A percentile compares a stretch with the other conserved stretches of the same genome.
These are phyloP conservation scores for Phaffia australis DNA, from an alignment of 768 basidiomycete species.

Conservation along the genomic window DNA sequence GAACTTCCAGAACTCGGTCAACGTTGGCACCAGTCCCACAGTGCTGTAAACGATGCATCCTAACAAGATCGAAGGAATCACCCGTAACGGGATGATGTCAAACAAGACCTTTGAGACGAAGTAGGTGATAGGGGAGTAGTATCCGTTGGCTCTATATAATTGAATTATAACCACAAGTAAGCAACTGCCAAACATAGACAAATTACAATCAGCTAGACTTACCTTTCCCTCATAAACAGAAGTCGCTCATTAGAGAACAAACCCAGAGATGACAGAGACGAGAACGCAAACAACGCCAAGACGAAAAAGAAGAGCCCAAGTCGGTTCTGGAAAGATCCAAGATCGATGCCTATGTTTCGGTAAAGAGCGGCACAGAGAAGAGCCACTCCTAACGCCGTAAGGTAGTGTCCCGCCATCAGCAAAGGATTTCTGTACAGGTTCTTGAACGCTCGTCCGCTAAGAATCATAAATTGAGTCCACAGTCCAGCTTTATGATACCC, in stretches of 20 bases:
- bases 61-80: constrained; percentile 89
- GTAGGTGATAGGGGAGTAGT: constrained; percentile 94
- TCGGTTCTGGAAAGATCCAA: constrained; percentile 32
- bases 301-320: constrained; percentile 93
- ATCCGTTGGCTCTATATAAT: constrained; percentile 73
- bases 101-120: constrained; percentile 95
- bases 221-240: constrained; percentile 97
- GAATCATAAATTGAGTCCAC: constrained; percentile 80
- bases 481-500: constrained; percentile 61
- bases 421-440: constrained; percentile 89
- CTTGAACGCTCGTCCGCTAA: constrained; percentile 95
- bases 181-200: too few relatives aligned
- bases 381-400: constrained; percentile 70
- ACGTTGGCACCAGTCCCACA: constrained; percentile 84
- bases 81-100: constrained; percentile 84
- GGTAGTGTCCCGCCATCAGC: constrained; percentile 79
- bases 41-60: constrained; percentile 92
- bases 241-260: constrained; percentile 91
- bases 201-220: constrained; percentile 26
- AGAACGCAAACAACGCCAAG: constrained; percentile 91
- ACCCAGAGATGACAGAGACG: constrained; percentile 83
- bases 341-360: constrained; percentile 22
- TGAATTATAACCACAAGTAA: background rate
- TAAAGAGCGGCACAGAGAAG: constrained; percentile 26
- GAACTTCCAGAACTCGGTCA: constrained; percentile 94